Base-by-base conservation (phyloP, 2,329 filamentous ascomycete species). In the Ascocoryne sarcoides region DNA sequence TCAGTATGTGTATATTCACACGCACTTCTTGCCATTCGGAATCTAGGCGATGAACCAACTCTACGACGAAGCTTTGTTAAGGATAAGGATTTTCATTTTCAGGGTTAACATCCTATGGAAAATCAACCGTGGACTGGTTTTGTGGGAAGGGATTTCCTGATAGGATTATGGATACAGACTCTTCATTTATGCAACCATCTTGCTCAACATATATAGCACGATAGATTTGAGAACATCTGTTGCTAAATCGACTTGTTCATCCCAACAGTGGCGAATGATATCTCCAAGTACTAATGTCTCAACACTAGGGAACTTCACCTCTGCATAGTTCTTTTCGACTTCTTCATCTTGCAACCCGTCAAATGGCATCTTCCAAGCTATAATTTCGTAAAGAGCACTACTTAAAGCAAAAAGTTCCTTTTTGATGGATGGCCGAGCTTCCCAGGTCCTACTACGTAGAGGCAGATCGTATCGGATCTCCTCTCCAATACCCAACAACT, bases 341-440 rank as follows among this genome's bases (percentile, higher is more conserved):
- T 40, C 21, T 10, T 37, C 38, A 7, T 23, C 30, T 9, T 21
- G 10, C 23, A 42, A 16, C 10, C 34, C 43, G 5, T 4, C 14
- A 39, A 42, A 45, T 32, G 43, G 35, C 20, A 21, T 32, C 17
- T 45, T 36, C 43, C 36, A 45, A n/a, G 43, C 43, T 36, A 42
- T 38, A 29, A 45, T 46, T 23, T 46, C 39, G 40, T 46, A 43
- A 28, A 46, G 34, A 29, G 19, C 39, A 43, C 29, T 32, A 10
- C 40, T 36, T 18, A 46, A 35, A 19, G 40, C 39, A 26, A 43
- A 43, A 12, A 43, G 26, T 21, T 39, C 41, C 18, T 14, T 36
- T 37, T 45, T 36, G 23, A 26, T 7, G 23, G 23, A 26, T 26
- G 23, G 23, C 23, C 23, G 23, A 26, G 23, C 23, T 12, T 26